Evolutionary conservation across 495 filamentous ascomycete genomes (phyloP).

Genomic region (Cryomyces minteri): DNA sequence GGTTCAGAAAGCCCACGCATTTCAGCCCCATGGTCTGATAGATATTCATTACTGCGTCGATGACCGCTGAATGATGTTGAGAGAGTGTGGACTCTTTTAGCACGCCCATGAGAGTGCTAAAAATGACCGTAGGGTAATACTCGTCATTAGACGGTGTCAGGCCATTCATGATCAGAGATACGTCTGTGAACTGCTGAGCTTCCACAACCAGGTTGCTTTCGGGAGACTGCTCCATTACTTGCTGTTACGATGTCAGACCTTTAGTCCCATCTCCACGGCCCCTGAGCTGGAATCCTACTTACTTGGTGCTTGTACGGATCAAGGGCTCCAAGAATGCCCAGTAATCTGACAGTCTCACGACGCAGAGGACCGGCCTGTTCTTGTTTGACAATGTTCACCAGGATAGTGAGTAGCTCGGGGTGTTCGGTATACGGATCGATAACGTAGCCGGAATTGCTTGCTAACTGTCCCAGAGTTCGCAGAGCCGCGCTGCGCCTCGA

Average conservation of each 20-base stretch:
- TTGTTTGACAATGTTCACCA: constrained; percentile 84
- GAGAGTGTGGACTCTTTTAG: constrained; percentile 73
- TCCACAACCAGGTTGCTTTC: constrained; percentile 43
- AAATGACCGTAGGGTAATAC: constrained; percentile 95
- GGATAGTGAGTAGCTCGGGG: constrained; percentile 73
- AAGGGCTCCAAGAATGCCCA: constrained; percentile 89
- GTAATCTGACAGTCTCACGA: constrained; percentile 86
- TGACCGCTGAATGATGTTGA: constrained; percentile 85
- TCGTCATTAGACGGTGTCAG: constrained; percentile 95
- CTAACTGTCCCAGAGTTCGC: constrained; percentile 76
- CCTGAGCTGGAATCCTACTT: constrained; percentile 3
- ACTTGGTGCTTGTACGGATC: constrained; percentile 92
- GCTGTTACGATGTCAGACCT: constrained; percentile 2
- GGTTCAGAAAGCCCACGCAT: constrained; percentile 81
- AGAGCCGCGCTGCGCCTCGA: constrained; percentile 81
- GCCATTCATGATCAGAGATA: constrained; percentile 92
- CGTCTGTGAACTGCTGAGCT: constrained; percentile 63
- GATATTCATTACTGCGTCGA: constrained; percentile 96
- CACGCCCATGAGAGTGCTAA: constrained; percentile 82
- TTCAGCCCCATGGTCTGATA: constrained; percentile 91
- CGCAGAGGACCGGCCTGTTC: constrained; percentile 69
- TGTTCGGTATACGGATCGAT: constrained; percentile 93
- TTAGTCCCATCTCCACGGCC: not conserved
- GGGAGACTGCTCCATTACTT: constrained; percentile 33
- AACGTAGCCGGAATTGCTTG: constrained; percentile 91